Evolutionary conservation across 805 yeast genomes (phyloP).

Genomic region (Citeromyces matritensis): DNA sequence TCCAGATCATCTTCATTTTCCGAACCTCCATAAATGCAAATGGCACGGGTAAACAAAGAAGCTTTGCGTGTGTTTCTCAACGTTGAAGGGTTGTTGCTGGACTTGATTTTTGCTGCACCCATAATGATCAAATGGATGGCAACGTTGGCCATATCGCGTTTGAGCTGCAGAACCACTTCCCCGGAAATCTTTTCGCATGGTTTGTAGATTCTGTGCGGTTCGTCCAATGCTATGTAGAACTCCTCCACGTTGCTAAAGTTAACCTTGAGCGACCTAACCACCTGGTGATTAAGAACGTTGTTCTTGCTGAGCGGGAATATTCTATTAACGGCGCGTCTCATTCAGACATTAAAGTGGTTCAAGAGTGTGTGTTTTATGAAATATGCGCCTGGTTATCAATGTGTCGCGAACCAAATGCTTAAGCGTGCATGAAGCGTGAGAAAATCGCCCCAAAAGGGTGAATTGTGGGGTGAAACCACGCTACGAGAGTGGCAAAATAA

Average conservation of each 20-base stretch:
- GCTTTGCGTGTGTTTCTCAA: conserved; percentile 32
- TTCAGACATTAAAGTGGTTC: conserved; percentile 8
- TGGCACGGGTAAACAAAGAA: conserved; percentile 40
- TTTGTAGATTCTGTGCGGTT: conserved; percentile 62
- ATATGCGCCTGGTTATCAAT: too few species aligned
- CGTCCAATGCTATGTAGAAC: conserved; percentile 54
- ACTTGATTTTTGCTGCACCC: conserved; percentile 42
- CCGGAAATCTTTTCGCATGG: conserved; percentile 73
- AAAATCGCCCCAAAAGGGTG: too few species aligned
- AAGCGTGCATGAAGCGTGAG: too few species aligned
- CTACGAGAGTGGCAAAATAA: too few species aligned
- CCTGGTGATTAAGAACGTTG: conserved; percentile 7
- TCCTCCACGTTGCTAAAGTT: conserved; percentile 35
- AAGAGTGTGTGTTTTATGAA: too few species aligned
- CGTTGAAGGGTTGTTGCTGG: conserved; percentile 31
- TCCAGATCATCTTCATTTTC: conserved; percentile 5
- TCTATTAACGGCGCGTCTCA: conserved; percentile 38
- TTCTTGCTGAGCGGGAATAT: conserved; percentile 17
- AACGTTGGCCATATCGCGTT: conserved; percentile 38
- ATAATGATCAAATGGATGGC: conserved; percentile 35
- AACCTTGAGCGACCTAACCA: conserved; percentile 10
- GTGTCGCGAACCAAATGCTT: too few species aligned
- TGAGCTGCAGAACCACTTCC: conserved; percentile 38
- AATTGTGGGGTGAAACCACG: too few species aligned
- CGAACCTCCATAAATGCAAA: conserved; percentile 35